These are phyloP conservation scores for Puccinellia tenuiflora DNA, from an alignment of 176 grass and related monocot genomes.

Conservation along the genomic window DNA sequence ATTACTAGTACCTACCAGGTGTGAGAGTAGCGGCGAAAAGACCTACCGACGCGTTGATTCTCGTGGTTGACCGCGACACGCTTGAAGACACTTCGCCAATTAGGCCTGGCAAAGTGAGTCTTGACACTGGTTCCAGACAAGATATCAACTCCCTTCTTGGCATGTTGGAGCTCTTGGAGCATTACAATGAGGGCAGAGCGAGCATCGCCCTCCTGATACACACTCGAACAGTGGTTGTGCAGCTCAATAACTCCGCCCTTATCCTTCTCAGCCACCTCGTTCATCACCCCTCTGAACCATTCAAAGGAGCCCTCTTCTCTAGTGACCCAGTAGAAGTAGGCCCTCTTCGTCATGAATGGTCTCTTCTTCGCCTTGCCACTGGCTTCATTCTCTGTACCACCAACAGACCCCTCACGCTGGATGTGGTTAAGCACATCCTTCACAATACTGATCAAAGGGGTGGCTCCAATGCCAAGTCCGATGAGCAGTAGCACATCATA, in stretches of 20 bases:
- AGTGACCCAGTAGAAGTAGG: slow-evolving; percentile 97
- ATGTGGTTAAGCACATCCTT: slow-evolving; percentile 94
- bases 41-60: slow-evolving; percentile 60
- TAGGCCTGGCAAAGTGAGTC: slow-evolving; percentile 85
- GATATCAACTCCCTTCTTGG: slow-evolving; percentile 82
- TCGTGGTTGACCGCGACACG: slow-evolving; percentile 64
- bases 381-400: slow-evolving; percentile 19
- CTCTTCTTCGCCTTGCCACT: slow-evolving; percentile 33
- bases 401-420: slow-evolving; percentile 44
- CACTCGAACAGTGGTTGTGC: slow-evolving; percentile 90
- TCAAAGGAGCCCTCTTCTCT: slow-evolving; percentile 91
- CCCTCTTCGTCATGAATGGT: slow-evolving; percentile 69
- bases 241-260: slow-evolving; percentile 78
- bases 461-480: slow-evolving; percentile 89
- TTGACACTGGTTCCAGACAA: slow-evolving; percentile 85
- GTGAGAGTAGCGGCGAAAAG: not conserved
- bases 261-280: slow-evolving; percentile 90
- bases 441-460: slow-evolving; percentile 92
- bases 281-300: slow-evolving; percentile 96
- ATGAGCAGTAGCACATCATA: slow-evolving; percentile 87
- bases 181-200: slow-evolving; percentile 90
- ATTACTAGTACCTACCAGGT: not conserved
- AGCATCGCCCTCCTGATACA: slow-evolving; percentile 89
- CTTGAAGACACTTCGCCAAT: slow-evolving; percentile 95
- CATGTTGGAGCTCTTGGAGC: slow-evolving; percentile 87